These are phyloP conservation scores for Astrocystis sublimbata DNA, from an alignment of 495 filamentous ascomycete species.

Conservation along the genomic window DNA sequence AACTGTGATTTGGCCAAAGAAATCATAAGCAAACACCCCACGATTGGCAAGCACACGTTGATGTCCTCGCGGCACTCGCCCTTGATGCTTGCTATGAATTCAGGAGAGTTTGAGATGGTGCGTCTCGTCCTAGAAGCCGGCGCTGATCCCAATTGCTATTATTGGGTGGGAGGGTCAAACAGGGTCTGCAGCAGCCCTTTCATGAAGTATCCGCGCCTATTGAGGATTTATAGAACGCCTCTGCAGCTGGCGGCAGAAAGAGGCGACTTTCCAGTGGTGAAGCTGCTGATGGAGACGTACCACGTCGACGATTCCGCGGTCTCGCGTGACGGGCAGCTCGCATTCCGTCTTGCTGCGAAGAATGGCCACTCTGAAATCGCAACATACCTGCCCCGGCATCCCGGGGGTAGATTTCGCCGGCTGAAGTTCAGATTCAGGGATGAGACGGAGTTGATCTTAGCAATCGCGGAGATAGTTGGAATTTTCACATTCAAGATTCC, in stretches of 20 bases:
- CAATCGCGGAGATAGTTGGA: too few relatives aligned
- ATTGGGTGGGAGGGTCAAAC: not conserved
- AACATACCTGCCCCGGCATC: slow-evolving; percentile 28
- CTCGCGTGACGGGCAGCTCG: not conserved
- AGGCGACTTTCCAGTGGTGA: not conserved
- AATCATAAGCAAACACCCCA: too few relatives aligned
- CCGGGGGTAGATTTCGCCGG: slow-evolving; percentile 35
- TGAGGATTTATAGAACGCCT: not conserved
- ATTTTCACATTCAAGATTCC: too few relatives aligned
- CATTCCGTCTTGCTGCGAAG: not conserved
- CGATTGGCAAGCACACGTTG: too few relatives aligned
- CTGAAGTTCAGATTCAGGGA: slow-evolving; percentile 26
- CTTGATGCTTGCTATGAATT: not conserved
- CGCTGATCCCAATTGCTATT: not conserved
- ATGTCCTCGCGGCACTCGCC: too few relatives aligned
- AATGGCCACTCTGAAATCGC: slow-evolving; percentile 33
- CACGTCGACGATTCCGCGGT: not conserved
- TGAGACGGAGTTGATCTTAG: too few relatives aligned
- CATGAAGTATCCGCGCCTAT: not conserved
- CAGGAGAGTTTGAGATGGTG: not conserved
- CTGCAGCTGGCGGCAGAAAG: not conserved
- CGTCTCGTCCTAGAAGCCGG: not conserved
- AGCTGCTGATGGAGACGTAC: not conserved
- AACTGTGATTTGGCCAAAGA: too few relatives aligned
- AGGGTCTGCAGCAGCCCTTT: not conserved